phyloP scores from a whole-genome alignment of 2,329 filamentous ascomycete genomes.

The Neonectria coccinea region DNA sequence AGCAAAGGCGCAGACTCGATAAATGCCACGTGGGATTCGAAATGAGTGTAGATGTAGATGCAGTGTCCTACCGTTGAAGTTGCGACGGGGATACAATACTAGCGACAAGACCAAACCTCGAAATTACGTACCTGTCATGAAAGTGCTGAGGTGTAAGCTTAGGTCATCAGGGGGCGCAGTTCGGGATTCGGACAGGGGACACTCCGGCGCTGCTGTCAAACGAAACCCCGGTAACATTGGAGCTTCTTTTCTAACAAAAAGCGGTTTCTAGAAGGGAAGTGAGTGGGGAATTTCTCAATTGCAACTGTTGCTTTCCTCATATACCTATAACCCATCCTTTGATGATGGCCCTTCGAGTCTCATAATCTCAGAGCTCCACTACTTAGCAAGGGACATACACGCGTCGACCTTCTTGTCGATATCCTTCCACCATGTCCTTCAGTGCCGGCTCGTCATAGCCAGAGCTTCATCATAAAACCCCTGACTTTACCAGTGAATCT shows the following conservation, averaged over 20 bases:
- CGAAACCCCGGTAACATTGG: slow-evolving; percentile 1
- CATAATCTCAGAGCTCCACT: not conserved
- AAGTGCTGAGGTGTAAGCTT: slow-evolving; percentile 28
- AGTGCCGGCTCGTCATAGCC: not conserved
- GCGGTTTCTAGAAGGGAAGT: not conserved
- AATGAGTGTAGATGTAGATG: slow-evolving; percentile 19
- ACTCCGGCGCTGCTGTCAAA: slow-evolving; percentile 11
- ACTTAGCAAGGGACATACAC: too few species aligned
- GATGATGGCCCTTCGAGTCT: not conserved
- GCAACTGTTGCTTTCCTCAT: not conserved
- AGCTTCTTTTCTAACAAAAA: not conserved
- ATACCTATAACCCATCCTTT: not conserved
- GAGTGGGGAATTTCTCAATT: not conserved
- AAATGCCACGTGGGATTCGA: slow-evolving; percentile 14
- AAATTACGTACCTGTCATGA: slow-evolving; percentile 21
- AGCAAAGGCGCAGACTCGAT: not conserved
- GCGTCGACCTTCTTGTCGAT: not conserved
- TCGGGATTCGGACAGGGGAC: slow-evolving; percentile 16
- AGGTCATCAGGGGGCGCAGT: slow-evolving; percentile 42
- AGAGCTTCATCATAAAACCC: not conserved
- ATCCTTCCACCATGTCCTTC: not conserved
- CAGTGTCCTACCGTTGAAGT: slow-evolving; percentile 5
- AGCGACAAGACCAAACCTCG: not conserved
- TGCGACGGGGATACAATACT: not conserved
- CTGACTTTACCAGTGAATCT: slow-evolving; percentile 29